A percentile compares a stretch with the other conserved stretches of the same genome.
Evolutionary conservation across 2,329 filamentous ascomycete species (phyloP).

Genomic region (Cladosporium sp.): DNA sequence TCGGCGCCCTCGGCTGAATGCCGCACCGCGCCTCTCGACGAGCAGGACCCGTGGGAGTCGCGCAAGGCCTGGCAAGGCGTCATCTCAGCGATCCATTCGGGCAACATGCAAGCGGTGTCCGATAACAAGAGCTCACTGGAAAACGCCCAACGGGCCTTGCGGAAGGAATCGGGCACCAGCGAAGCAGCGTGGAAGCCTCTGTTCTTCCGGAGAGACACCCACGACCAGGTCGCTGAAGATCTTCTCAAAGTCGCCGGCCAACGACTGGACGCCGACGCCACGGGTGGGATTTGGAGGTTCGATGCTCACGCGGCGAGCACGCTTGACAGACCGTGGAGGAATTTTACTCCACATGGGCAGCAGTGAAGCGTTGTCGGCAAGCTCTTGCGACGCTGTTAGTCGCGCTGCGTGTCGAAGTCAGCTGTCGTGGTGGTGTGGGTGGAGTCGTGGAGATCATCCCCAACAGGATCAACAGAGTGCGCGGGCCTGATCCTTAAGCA

Average conservation of each 20-base stretch:
- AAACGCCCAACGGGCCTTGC: conserved; percentile 43
- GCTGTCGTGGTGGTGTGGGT: neutral
- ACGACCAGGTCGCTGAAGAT: conserved; percentile 32
- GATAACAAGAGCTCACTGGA: conserved; percentile 35
- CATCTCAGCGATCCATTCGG: conserved; percentile 39
- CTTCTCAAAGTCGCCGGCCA: conserved; percentile 37
- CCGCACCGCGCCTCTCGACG: conserved; percentile 31
- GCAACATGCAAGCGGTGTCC: conserved; percentile 45
- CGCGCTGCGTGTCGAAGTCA: neutral
- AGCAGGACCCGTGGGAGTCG: conserved; percentile 50
- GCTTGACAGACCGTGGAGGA: conserved; percentile 33
- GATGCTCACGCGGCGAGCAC: conserved; percentile 50
- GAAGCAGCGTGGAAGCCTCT: conserved; percentile 41
- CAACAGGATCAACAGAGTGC: conserved; percentile 17
- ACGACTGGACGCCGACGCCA: conserved; percentile 58
- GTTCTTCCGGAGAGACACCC: conserved; percentile 41
- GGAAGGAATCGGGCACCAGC: conserved; percentile 39
- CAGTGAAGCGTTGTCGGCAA: neutral
- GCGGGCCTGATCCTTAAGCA: conserved; percentile 5
- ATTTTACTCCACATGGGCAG: conserved; percentile 31
- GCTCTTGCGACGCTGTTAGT: neutral
- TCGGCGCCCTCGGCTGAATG: conserved; percentile 28
- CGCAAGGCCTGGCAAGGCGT: conserved; percentile 46
- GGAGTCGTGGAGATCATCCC: conserved; percentile 7
- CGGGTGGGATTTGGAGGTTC: conserved; percentile 68